Evolutionary conservation across 495 filamentous ascomycete species (phyloP), one percentile per base, ranked within the genome.

Genomic region (Thermochaetoides thermophila): DNA sequence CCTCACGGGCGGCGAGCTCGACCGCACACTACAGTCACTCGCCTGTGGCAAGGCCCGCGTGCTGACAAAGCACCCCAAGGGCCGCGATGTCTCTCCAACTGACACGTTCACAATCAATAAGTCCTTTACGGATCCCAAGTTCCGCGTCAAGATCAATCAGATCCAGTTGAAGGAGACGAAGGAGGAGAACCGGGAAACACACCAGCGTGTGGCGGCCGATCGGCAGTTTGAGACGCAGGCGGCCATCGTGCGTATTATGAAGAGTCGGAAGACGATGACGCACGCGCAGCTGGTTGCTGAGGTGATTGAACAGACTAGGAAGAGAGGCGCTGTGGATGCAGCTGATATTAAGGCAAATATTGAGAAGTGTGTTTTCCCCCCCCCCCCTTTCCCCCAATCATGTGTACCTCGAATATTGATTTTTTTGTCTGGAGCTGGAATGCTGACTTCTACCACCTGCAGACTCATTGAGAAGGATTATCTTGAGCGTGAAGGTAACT

Each of bases 161-260:
- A 84, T 99, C 38, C 91, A 99, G 57, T 68, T 95, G 29, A 87
- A 86, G 53, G 91, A 96, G 59, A 96, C 91, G 1, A 61, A 59
- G 32, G 59, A 66, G 42, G 89, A 99, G 61, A 93, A 94, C 53
- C 78, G 84, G 53, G 81, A 78, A 44, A 96, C 85, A 2, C 84
- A 95, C 51, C 78, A 93, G 56, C 66, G 81, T 3, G 84, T 96
- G 0, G 78, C 77, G 2, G 77, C 78, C 18, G 91, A 99, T 46
- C 65, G 89, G 16, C 81, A 92, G 47, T 93, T 84, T 42, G 89
- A 99, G 63, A 92, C 84, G 0, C 91, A 99, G 54, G 91, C 89
- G 10, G 91, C 91, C 1, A 87, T 99, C 41, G 89, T 95, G 39
- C 64, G 89, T 10, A 93, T 99, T 44, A 84, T 99, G 84, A 99